A percentile compares a stretch with the other conserved stretches of the same genome.
Evolutionary conservation across 2,329 filamentous ascomycete genomes (phyloP).

Genomic region (Pseudogymnoascus sp.): DNA sequence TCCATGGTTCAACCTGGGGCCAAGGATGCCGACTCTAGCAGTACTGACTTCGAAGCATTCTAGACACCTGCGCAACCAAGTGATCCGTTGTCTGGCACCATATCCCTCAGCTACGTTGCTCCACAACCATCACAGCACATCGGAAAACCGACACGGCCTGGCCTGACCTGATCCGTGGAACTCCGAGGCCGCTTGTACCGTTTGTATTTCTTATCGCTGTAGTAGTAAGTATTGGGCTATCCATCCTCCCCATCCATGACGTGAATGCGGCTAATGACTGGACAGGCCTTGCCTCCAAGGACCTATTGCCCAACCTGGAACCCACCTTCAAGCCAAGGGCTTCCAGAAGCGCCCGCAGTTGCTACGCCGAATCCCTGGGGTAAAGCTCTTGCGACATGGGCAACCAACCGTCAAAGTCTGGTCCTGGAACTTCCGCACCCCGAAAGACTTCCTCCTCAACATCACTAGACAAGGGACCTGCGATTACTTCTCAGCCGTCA

Average conservation of each 20-base stretch:
- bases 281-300: slow-evolving; percentile 4
- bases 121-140: not conserved
- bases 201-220: not conserved
- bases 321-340: not conserved
- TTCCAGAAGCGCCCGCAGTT: slow-evolving; percentile 1
- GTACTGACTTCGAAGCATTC: not conserved
- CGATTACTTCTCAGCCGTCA: slow-evolving; percentile 78
- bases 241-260: not conserved
- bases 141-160: not conserved
- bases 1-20: not conserved
- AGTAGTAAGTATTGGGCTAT: slow-evolving; percentile 1
- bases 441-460: slow-evolving; percentile 25
- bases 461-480: slow-evolving; percentile 25
- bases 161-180: not conserved
- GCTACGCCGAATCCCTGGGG: slow-evolving; percentile 8
- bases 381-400: slow-evolving; percentile 50
- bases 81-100: not conserved
- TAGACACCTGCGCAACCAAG: not conserved
- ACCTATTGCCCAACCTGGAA: slow-evolving; percentile 12
- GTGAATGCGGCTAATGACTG: not conserved
- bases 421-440: slow-evolving; percentile 25
- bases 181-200: not conserved
- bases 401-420: slow-evolving; percentile 57
- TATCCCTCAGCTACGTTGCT: not conserved
- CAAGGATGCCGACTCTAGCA: not conserved